Evolutionary conservation across 2,329 filamentous ascomycete species (phyloP), one percentile per base, ranked within the genome.

Genomic region (Claviceps lovelessii): DNA sequence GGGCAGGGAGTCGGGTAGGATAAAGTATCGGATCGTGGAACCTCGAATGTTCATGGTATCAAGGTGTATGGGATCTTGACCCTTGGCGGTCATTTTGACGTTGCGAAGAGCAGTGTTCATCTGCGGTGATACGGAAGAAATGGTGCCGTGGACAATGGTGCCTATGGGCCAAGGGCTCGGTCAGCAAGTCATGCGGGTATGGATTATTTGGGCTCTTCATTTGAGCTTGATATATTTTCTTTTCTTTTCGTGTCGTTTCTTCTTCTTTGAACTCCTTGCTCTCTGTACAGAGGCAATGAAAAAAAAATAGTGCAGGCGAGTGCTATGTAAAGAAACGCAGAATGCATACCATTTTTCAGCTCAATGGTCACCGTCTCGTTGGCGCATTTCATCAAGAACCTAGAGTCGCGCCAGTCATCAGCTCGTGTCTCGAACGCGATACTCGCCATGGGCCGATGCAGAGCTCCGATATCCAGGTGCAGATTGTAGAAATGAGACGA

Each of bases 361-460:
- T 98, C 93, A 71, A 98, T 88, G 48, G 91, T 97, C 65, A 97
- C 93, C 65, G 93, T 95, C 77, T 98, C 93, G 73, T 96, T 97
- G 72, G 88, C 84, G 73, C 91, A 97, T 79, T 98, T 98, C 91
- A 97, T 97, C 64, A 98, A 78, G 72, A 98, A 98, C 71, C 93
- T 97, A 71, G 35, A 35, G 52, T 54, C 46, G 28, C 51, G 51
- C 46, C n/a, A 35, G 42, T 9, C 17, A 46, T 56, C 33, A 56
- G 54, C 42, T 46, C 42, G 19, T 31, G 54, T 59, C 55, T 58
- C 59, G 58, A 49, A 59, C 49, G 52, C 61, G 58, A 50, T 7
- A 31, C 2, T 53, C 19, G 13, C 19, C 13, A 41, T 11, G 4
- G 23, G 5, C 28, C 42, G 44, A 13, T 15, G 33, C 31, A 29